A percentile compares a stretch with the other conserved stretches of the same genome.
Evolutionary conservation across 2,329 filamentous ascomycete species (phyloP).

Genomic region (Chaetomium globosum): DNA sequence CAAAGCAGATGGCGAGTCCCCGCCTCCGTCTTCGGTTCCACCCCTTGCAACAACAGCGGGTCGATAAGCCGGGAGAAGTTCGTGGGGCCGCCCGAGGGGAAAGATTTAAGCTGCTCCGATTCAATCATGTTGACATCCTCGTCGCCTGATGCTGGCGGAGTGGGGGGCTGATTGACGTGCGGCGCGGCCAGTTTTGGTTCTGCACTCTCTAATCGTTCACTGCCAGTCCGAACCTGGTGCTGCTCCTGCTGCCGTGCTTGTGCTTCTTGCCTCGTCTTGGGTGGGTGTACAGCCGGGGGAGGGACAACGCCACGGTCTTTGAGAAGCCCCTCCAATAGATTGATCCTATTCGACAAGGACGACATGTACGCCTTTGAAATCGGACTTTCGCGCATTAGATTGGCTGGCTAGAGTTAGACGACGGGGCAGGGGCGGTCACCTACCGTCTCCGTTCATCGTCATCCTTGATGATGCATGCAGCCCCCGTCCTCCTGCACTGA

Average conservation of each 20-base stretch:
- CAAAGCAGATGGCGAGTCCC: slow-evolving; percentile 54
- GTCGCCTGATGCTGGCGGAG: slow-evolving; percentile 39
- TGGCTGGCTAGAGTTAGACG: neutral
- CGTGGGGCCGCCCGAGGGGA: slow-evolving; percentile 32
- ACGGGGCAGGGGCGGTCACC: slow-evolving; percentile 27
- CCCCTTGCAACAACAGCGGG: slow-evolving; percentile 40
- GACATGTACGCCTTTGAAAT: slow-evolving; percentile 63
- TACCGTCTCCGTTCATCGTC: slow-evolving; percentile 60
- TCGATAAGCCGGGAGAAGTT: slow-evolving; percentile 31
- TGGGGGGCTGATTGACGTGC: slow-evolving; percentile 35
- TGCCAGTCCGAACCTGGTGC: slow-evolving; percentile 13
- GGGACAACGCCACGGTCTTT: slow-evolving; percentile 52
- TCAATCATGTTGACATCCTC: slow-evolving; percentile 41
- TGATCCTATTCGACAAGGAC: slow-evolving; percentile 57
- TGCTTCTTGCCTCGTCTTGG: slow-evolving; percentile 52
- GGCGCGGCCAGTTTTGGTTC: slow-evolving; percentile 23
- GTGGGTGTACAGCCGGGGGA: slow-evolving; percentile 56
- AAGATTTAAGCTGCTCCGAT: slow-evolving; percentile 35
- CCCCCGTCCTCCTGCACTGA: slow-evolving; percentile 55
- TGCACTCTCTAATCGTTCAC: slow-evolving; percentile 9
- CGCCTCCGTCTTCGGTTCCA: slow-evolving; percentile 49
- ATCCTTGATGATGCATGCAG: slow-evolving; percentile 59
- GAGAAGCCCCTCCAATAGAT: slow-evolving; percentile 55
- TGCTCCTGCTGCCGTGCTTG: slow-evolving; percentile 41
- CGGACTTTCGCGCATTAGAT: slow-evolving; percentile 47